These are phyloP conservation scores for Ligustrum vulgare DNA, from an alignment of 257 asterid genomes.

Conservation along the genomic window DNA sequence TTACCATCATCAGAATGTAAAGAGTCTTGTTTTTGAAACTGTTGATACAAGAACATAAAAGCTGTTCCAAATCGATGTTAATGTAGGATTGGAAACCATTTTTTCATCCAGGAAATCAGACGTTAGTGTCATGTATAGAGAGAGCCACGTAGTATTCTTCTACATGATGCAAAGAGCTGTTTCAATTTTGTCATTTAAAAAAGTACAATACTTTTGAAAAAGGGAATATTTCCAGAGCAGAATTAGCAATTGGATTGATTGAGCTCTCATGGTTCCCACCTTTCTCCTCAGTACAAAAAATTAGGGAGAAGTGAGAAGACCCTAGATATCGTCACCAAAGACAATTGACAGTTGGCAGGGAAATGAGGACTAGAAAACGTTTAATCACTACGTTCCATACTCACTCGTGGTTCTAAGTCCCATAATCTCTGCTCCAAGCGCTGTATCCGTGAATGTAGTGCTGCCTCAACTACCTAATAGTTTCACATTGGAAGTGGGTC, in stretches of 20 bases:
- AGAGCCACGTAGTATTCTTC: neutral
- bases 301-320: neutral
- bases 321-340: constrained; percentile 6
- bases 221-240: constrained; percentile 1
- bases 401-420: constrained; percentile 95
- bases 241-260: constrained; percentile 2
- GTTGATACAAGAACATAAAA: neutral
- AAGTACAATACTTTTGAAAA: constrained; percentile 5
- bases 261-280: neutral
- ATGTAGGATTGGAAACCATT: constrained; percentile 3
- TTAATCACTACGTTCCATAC: constrained; percentile 52
- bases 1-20: constrained; percentile 8
- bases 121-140: neutral
- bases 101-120: constrained; percentile 10
- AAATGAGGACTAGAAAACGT: constrained; percentile 5
- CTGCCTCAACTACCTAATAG: constrained; percentile 97
- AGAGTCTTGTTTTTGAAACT: neutral
- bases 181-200: constrained; percentile 9
- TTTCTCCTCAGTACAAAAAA: constrained; percentile 9
- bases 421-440: constrained; percentile 74
- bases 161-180: neutral
- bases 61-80: neutral
- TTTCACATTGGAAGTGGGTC: constrained; percentile 24
- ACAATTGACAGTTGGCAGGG: constrained; percentile 2
- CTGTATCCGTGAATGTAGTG: constrained; percentile 86